These are phyloP conservation scores for Yamadazyma spencermartinsiae DNA, from an alignment of 1,139 yeast species.

Conservation along the genomic window DNA sequence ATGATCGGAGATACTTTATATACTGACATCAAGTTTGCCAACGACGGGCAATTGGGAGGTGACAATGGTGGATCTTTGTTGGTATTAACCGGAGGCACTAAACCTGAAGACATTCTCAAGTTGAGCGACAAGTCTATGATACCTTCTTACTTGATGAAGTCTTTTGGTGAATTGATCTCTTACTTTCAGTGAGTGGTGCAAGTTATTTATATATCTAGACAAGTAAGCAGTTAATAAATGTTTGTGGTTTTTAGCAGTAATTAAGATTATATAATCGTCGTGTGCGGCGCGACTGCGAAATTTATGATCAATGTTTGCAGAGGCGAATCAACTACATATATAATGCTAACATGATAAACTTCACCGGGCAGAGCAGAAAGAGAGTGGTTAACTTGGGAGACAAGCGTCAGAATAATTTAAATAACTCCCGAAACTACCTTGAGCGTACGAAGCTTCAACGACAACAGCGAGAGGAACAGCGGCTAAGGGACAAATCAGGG, in stretches of 20 bases:
- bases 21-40: conserved; percentile 46
- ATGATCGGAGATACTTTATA: conserved; percentile 48
- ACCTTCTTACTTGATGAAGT: conserved; percentile 32
- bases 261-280: too few relatives aligned
- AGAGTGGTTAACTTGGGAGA: conserved; percentile 80
- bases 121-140: conserved; percentile 21
- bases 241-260: too few relatives aligned
- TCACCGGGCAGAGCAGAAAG: conserved; percentile 62
- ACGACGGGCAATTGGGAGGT: conserved; percentile 37
- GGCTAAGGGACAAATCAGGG: conserved; percentile 52
- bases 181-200: conserved; percentile 10
- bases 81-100: conserved; percentile 42
- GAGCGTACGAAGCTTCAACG: conserved; percentile 68
- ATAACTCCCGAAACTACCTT: conserved; percentile 28
- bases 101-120: conserved; percentile 23
- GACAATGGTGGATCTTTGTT: conserved; percentile 33
- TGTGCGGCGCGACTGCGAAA: too few relatives aligned
- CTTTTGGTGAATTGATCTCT: conserved; percentile 29
- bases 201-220: too few relatives aligned
- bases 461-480: conserved; percentile 57
- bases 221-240: too few relatives aligned
- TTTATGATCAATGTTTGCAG: too few relatives aligned
- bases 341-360: conserved; percentile 45
- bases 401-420: conserved; percentile 25
- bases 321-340: not conserved